Evolutionary conservation across 345 rosid species (phyloP).

Genomic region (Brassica rapa): DNA sequence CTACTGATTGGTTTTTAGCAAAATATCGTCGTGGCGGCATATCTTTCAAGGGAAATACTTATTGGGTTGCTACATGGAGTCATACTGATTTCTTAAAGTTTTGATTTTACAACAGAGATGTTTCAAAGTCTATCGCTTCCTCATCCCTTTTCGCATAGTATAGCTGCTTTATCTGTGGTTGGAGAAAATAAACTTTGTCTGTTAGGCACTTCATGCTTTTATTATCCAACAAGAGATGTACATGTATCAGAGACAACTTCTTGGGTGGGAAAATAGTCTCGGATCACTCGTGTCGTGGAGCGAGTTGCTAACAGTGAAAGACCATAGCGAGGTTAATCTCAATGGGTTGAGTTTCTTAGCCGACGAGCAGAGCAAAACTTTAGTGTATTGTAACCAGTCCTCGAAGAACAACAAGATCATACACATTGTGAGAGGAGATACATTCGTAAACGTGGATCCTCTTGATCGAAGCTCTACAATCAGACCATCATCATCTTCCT

Average conservation of each 20-base stretch:
- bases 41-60: not conserved
- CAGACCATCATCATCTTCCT: not conserved
- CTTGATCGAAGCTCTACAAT: not conserved
- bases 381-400: not conserved
- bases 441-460: not conserved
- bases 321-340: not conserved
- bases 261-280: not conserved
- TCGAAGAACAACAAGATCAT: not conserved
- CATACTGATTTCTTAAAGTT: not conserved
- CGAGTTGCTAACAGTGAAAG: conserved; percentile 1
- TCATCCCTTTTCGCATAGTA: not conserved
- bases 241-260: not conserved
- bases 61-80: not conserved
- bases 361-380: not conserved
- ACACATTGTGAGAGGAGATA: not conserved
- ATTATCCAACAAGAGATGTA: not conserved
- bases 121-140: not conserved
- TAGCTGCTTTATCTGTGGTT: not conserved
- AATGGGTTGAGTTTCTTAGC: not conserved
- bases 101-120: conserved; percentile 1
- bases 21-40: not conserved
- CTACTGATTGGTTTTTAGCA: not conserved
- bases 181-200: not conserved
- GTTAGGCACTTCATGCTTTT: not conserved
- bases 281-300: not conserved